These are phyloP conservation scores for Daldinia grandis DNA, from an alignment of 495 filamentous ascomycete genomes.

Conservation along the genomic window DNA sequence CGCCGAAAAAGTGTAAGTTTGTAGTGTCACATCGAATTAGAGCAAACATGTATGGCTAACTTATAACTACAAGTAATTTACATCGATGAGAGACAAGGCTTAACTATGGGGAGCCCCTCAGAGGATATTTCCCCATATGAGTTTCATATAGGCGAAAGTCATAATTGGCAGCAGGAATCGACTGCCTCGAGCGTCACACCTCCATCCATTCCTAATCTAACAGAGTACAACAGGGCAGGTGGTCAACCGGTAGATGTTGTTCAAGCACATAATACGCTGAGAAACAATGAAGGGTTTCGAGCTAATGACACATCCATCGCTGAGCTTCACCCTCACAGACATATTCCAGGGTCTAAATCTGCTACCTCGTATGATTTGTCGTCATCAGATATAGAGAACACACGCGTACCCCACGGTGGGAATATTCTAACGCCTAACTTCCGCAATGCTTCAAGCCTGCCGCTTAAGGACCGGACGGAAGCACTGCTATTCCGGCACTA, in stretches of 20 bases:
- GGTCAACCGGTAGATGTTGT: neutral
- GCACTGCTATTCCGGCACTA: constrained; percentile 58
- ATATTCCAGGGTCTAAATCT: neutral
- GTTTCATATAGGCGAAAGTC: constrained; percentile 20
- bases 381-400: constrained; percentile 1
- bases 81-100: constrained; percentile 39
- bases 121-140: constrained; percentile 31
- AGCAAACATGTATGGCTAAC: constrained; percentile 6
- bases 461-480: constrained; percentile 50
- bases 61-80: constrained; percentile 38
- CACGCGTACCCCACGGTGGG: constrained; percentile 7
- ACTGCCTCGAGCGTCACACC: constrained; percentile 18
- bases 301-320: neutral
- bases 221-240: neutral
- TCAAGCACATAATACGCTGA: neutral
- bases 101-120: constrained; percentile 24
- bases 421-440: constrained; percentile 6
- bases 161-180: constrained; percentile 11
- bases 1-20: constrained; percentile 39
- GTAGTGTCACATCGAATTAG: neutral
- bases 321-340: constrained; percentile 1
- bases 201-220: constrained; percentile 1
- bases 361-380: neutral
- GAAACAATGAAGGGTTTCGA: neutral
- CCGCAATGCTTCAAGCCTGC: constrained; percentile 39